Percentiles rank a stretch among this genome's conserved stretches.
Conservation (phyloP, 2,329 filamentous ascomycete genomes). For the Colletotrichum agaves region DNA sequence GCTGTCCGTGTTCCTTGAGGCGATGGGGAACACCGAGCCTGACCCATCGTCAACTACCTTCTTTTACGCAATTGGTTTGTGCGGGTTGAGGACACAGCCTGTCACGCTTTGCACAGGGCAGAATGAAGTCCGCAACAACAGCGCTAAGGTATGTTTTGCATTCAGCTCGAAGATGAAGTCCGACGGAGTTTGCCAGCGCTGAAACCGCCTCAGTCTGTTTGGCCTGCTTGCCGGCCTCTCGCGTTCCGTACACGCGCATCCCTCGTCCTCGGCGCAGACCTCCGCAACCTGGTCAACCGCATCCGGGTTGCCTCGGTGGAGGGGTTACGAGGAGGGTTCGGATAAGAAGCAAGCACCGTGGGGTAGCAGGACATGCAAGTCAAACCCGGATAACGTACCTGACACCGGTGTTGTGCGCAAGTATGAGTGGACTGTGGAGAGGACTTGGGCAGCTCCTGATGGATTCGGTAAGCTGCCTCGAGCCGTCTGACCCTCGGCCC, state of each 20-base stretch:
- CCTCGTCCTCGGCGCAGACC: neutral
- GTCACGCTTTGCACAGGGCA: neutral
- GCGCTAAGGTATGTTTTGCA: conserved; percentile 12
- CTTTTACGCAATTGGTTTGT: neutral
- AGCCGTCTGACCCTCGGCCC: neutral
- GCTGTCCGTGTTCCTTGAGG: neutral
- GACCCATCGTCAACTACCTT: neutral
- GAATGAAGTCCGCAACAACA: conserved; percentile 12
- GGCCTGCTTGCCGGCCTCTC: conserved; percentile 13
- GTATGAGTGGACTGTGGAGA: conserved; percentile 32
- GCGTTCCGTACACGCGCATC: neutral
- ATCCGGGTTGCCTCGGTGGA: conserved; percentile 17
- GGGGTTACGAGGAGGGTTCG: neutral
- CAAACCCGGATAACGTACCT: conserved; percentile 28
- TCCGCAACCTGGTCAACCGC: neutral
- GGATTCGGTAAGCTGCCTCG: conserved; percentile 22
- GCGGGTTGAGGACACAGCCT: neutral
- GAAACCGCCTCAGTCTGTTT: neutral
- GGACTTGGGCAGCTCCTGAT: conserved; percentile 23
- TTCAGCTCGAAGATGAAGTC: neutral
- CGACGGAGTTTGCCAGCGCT: neutral
- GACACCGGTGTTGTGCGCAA: conserved; percentile 28
- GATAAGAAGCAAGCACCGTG: conserved; percentile 10
- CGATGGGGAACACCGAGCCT: neutral
- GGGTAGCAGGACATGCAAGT: conserved; percentile 20